Conservation (phyloP, 2,329 filamentous ascomycete species). For the Chaetomiaceae sp. region DNA sequence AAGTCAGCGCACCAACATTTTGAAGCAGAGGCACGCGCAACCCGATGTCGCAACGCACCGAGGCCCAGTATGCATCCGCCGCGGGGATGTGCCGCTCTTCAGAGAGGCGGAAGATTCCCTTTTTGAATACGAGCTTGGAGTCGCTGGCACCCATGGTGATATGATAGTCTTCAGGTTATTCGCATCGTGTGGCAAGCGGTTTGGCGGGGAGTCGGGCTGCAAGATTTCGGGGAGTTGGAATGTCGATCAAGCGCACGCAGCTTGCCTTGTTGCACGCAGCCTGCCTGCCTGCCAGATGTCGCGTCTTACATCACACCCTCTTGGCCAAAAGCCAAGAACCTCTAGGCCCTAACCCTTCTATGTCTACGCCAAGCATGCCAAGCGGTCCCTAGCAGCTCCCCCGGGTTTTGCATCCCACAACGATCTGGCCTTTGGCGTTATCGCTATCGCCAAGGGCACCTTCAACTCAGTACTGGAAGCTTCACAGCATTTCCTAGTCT, state of each 20-base stretch:
- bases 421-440: slow-evolving; percentile 26
- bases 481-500: not conserved
- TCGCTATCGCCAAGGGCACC: slow-evolving; percentile 1
- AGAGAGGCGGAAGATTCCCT: slow-evolving; percentile 94
- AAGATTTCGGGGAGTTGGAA: not conserved
- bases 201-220: slow-evolving; percentile 5
- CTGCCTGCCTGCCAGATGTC: too few species aligned
- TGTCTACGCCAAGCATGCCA: not conserved
- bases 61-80: slow-evolving; percentile 88
- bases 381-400: not conserved
- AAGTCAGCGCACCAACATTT: not conserved
- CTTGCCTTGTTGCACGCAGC: too few species aligned
- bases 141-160: slow-evolving; percentile 86
- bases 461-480: not conserved
- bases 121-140: slow-evolving; percentile 97
- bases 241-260: not conserved
- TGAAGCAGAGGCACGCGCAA: not conserved
- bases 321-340: not conserved
- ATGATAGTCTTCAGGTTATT: slow-evolving; percentile 20
- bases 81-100: slow-evolving; percentile 82
- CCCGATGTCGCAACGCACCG: slow-evolving; percentile 57
- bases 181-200: slow-evolving; percentile 15
- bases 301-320: slow-evolving; percentile 5
- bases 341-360: not conserved
- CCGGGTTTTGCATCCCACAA: slow-evolving; percentile 17